Evolutionary conservation across 225 moss, liverwort and hornwort species (phyloP).

Genomic region (Marchantia polymorpha): DNA sequence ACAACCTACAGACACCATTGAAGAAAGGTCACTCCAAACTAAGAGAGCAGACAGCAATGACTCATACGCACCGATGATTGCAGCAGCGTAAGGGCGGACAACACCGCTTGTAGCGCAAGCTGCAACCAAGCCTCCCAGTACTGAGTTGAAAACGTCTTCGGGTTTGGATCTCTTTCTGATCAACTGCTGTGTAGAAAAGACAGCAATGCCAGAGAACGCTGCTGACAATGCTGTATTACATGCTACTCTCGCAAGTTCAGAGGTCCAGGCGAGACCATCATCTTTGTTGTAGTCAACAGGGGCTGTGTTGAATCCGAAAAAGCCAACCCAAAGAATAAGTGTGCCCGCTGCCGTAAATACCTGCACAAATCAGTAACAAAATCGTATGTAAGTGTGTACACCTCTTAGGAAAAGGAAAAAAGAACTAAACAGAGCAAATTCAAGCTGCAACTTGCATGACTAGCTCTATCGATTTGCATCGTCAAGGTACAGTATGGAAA

Average conservation of each 20-base stretch:
- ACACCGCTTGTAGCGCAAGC: slow-evolving; percentile 48
- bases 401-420: too few relatives aligned
- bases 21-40: neutral
- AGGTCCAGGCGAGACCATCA: slow-evolving; percentile 32
- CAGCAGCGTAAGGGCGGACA: slow-evolving; percentile 43
- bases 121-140: slow-evolving; percentile 45
- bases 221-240: slow-evolving; percentile 44
- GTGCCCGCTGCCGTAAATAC: slow-evolving; percentile 44
- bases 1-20: neutral
- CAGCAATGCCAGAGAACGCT: slow-evolving; percentile 39
- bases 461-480: too few relatives aligned
- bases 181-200: slow-evolving; percentile 35
- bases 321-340: slow-evolving; percentile 44
- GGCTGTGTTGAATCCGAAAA: slow-evolving; percentile 47
- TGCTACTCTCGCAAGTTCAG: slow-evolving; percentile 37
- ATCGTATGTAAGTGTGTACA: too few relatives aligned
- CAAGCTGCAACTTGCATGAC: too few relatives aligned
- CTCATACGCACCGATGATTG: slow-evolving; percentile 28
- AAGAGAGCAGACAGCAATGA: neutral
- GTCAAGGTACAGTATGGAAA: too few relatives aligned
- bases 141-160: slow-evolving; percentile 47
- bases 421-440: too few relatives aligned
- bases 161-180: slow-evolving; percentile 39
- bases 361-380: slow-evolving; percentile 13
- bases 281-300: slow-evolving; percentile 30